Percentiles rank a stretch among this genome's conserved stretches.
These are phyloP conservation scores for Aurantiochytrium sp. DNA, from an alignment of 108 stramenopile genomes.

Conservation along the genomic window DNA sequence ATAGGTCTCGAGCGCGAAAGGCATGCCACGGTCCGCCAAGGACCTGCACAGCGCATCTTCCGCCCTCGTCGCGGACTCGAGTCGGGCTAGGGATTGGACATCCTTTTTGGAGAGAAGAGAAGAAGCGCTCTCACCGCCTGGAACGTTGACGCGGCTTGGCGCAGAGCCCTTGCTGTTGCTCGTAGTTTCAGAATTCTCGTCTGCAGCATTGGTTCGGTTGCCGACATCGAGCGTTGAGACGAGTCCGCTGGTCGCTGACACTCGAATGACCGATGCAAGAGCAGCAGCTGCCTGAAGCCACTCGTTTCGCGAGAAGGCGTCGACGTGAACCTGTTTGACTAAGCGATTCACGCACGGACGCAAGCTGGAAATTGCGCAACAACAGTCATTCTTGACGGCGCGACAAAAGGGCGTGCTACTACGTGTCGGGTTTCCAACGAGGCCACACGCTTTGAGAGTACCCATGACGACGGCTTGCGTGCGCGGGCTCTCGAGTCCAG, in stretches of 20 bases:
- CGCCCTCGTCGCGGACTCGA: not conserved
- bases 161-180: too few relatives aligned
- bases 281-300: not conserved
- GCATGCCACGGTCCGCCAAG: not conserved
- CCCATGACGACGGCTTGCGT: not conserved
- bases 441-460: not conserved
- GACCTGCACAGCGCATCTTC: not conserved
- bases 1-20: not conserved
- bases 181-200: not conserved
- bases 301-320: not conserved
- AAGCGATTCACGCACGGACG: not conserved
- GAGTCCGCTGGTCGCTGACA: not conserved
- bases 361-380: not conserved
- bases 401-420: not conserved
- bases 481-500: not conserved
- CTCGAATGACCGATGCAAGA: not conserved
- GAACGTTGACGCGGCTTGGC: too few relatives aligned
- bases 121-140: not conserved
- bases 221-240: not conserved
- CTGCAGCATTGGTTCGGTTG: not conserved
- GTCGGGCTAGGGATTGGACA: not conserved
- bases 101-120: not conserved
- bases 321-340: not conserved
- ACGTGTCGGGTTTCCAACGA: not conserved
- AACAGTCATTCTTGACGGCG: not conserved